Evolutionary conservation across 169 alveolate genomes (phyloP).

Genomic region (Eimeria necatrix): DNA sequence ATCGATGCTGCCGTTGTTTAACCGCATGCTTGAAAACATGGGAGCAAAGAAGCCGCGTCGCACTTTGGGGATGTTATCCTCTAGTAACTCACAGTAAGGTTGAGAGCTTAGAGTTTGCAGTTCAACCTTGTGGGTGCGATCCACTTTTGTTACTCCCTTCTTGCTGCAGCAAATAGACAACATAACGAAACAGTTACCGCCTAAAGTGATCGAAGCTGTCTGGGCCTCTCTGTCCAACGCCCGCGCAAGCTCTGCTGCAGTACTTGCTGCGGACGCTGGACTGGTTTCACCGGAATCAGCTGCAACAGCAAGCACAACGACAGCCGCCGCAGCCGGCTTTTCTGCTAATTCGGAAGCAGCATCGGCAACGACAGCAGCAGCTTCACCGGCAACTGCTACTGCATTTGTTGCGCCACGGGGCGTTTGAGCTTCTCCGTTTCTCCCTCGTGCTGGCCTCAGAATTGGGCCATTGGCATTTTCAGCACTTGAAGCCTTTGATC

Average conservation of each 20-base stretch:
- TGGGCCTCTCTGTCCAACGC: slow-evolving; percentile 69
- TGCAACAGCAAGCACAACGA: not conserved
- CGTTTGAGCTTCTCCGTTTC: too few relatives aligned
- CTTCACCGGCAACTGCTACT: not conserved
- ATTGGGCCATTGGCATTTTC: too few relatives aligned
- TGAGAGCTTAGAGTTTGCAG: not conserved
- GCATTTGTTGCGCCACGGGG: not conserved
- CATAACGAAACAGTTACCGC: slow-evolving; percentile 76
- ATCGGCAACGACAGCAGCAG: not conserved
- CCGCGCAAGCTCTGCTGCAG: slow-evolving; percentile 18
- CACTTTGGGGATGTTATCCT: not conserved
- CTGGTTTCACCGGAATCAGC: not conserved
- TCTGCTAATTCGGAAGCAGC: not conserved
- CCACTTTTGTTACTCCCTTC: not conserved
- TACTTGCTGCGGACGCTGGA: not conserved
- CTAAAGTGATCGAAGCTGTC: slow-evolving; percentile 60
- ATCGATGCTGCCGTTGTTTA: not conserved
- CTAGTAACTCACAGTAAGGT: not conserved
- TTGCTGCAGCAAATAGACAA: slow-evolving; percentile 67
- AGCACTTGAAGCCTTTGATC: too few relatives aligned
- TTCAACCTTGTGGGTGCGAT: not conserved
- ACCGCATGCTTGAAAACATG: not conserved
- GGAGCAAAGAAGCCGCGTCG: not conserved
- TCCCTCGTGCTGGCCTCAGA: too few relatives aligned
- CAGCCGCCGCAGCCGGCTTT: not conserved